phyloP scores from a whole-genome alignment of 2,329 filamentous ascomycete genomes.

The Ophiocordyceps robertsii region DNA sequence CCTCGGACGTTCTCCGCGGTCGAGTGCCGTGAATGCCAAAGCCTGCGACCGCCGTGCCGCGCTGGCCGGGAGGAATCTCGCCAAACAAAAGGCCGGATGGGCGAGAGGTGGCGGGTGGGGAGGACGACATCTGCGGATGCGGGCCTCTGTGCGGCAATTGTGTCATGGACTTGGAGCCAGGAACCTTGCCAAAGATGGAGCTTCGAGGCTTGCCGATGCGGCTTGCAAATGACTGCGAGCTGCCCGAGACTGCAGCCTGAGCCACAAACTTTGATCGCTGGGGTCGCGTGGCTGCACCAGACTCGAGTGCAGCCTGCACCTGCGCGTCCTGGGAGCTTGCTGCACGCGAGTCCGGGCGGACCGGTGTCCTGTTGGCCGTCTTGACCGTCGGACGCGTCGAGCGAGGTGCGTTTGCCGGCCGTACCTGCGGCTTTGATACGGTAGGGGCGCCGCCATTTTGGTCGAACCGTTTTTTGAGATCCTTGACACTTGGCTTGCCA shows the following conservation, averaged over 20 bases:
- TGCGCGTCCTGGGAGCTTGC: conserved; percentile 5
- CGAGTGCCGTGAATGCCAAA: conserved; percentile 45
- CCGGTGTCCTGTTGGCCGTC: conserved; percentile 19
- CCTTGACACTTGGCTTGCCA: conserved; percentile 58
- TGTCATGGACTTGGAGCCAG: conserved; percentile 21
- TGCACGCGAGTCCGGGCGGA: conserved; percentile 26
- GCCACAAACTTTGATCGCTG: conserved; percentile 33
- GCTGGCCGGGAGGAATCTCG: conserved; percentile 52
- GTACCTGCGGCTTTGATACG: conserved; percentile 21
- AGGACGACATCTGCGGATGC: conserved; percentile 17
- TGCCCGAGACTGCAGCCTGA: conserved; percentile 39
- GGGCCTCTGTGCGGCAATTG: conserved; percentile 16
- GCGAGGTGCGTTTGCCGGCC: conserved; percentile 16
- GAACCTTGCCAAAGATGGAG: conserved; percentile 17
- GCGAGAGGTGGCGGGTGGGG: conserved; percentile 19
- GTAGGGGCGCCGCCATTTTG: conserved; percentile 32
- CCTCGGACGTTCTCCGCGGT: conserved; percentile 56
- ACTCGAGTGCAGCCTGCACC: conserved; percentile 1
- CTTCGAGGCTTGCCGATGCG: conserved; percentile 40
- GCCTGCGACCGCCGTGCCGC: conserved; percentile 36
- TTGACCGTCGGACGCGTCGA: conserved; percentile 18
- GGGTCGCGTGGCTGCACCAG: conserved; percentile 15
- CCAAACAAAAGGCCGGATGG: conserved; percentile 55
- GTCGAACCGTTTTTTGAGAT: conserved; percentile 69
- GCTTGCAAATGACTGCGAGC: conserved; percentile 45